Base-by-base conservation (phyloP, 2,329 filamentous ascomycete genomes). In the Penicillium sclerotigenum region DNA sequence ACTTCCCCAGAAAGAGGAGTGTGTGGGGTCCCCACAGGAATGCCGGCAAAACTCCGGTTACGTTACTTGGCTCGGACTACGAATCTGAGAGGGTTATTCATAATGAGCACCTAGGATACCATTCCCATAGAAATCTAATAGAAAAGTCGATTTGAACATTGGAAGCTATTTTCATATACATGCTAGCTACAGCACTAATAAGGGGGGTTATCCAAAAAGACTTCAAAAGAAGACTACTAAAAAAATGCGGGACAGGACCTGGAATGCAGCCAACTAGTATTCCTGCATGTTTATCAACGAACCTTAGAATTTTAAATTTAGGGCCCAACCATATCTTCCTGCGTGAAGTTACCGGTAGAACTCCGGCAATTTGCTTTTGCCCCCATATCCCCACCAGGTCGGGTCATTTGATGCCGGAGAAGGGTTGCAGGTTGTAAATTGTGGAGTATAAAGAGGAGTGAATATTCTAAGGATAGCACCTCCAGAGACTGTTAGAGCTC, bases 11-110 rank as follows among this genome's bases (percentile, higher is more conserved):
- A 41, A 31, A 50, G n/a, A 41, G 47, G 10, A 33, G 26, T n/a
- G 37, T 41, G 47, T 50, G 47, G 47, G 47, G 47, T 50, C 47
- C 28, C 47, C 47, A 48, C 24, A 9, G 16, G 22, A 38, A 38
- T 20, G 46, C 47, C 47, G 47, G 47, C 4, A 50, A 20, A 50
- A 50, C 37, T 42, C 37, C 47, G 47, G 47, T 2, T 38, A 31
- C n/a, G n/a, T n/a, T n/a, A n/a, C n/a, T n/a, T n/a, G n/a, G n/a
- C n/a, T n/a, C n/a, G n/a, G n/a, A n/a, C 33, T 9, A 34, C 7
- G 16, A n/a, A 4, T 4, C n/a, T 18, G 4, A 18, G 11, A 37
- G 9, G 34, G n/a, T 11, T 5, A 37, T 5, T 24, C 18, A 9
- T 5, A 2, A 29, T 29, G 28, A 29, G n/a, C n/a, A n/a, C n/a